Evolutionary conservation across 768 basidiomycete species (phyloP).

Genomic region (Mycena kentingensis): DNA sequence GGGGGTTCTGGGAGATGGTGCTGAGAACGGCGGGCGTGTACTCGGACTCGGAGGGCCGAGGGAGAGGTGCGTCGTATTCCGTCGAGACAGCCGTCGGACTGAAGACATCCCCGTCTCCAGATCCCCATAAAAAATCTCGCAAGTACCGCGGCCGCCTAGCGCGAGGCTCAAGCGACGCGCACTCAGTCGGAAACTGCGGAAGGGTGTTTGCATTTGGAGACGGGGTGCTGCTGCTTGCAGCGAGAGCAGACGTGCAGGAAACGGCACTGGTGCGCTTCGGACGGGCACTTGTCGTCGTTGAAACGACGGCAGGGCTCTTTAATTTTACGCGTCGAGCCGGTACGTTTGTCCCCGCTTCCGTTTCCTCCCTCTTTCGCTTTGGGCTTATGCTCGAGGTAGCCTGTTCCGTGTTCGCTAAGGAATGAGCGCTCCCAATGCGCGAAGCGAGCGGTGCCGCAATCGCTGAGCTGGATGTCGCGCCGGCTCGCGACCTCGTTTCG

Average conservation of each 20-base stretch:
- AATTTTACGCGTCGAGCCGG: background rate
- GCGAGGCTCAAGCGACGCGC: background rate
- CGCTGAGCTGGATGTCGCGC: slow-evolving; percentile 24
- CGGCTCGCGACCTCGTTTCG: slow-evolving; percentile 18
- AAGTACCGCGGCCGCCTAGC: slow-evolving; percentile 1
- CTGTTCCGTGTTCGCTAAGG: slow-evolving; percentile 9
- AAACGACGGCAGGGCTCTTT: slow-evolving; percentile 14
- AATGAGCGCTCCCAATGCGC: slow-evolving; percentile 5
- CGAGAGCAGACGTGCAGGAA: slow-evolving; percentile 24
- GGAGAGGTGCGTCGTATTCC: background rate
- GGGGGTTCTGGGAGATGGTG: background rate
- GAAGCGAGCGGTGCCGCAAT: slow-evolving; percentile 12
- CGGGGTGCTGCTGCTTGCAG: slow-evolving; percentile 11
- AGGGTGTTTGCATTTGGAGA: slow-evolving; percentile 4
- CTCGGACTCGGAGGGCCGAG: background rate
- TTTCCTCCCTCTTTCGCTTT: background rate
- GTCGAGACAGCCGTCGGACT: slow-evolving; percentile 2
- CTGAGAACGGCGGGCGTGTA: background rate
- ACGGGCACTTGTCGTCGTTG: slow-evolving; percentile 17
- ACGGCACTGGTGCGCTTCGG: background rate
- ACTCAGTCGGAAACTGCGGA: slow-evolving; percentile 6
- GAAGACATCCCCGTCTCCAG: background rate
- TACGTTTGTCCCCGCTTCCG: background rate
- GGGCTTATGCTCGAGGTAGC: background rate
- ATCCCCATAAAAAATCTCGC: background rate